Evolutionary conservation across 2,329 filamentous ascomycete genomes (phyloP).

Genomic region (Aspergillus sp.): DNA sequence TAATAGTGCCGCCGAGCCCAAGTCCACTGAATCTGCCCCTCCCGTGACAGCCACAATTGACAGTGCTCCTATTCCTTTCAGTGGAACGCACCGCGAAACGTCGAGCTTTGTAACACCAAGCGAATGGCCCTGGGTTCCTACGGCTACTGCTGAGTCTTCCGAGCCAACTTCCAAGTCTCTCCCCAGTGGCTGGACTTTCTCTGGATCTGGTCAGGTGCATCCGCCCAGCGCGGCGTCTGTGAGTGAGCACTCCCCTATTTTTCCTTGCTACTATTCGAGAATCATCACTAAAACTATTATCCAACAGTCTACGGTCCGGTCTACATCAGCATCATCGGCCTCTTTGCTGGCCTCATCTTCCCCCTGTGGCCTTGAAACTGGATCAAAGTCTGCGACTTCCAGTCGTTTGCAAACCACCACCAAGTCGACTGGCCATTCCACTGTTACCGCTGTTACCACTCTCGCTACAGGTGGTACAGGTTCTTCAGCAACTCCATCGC

Average conservation of each 20-base stretch:
- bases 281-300: slow-evolving; percentile 20
- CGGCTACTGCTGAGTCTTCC: slow-evolving; percentile 45
- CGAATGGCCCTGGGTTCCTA: slow-evolving; percentile 64
- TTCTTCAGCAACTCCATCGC: no score
- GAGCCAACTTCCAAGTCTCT: slow-evolving; percentile 49
- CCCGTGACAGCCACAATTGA: slow-evolving; percentile 58
- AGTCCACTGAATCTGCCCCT: slow-evolving; percentile 50
- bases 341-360: slow-evolving; percentile 43
- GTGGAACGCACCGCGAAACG: slow-evolving; percentile 43
- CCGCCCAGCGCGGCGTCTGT: slow-evolving; percentile 64
- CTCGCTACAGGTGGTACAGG: not conserved
- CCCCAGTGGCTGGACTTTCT: slow-evolving; percentile 77
- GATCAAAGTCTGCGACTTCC: slow-evolving; percentile 3
- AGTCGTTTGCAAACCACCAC: slow-evolving; percentile 3
- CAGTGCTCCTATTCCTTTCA: slow-evolving; percentile 63
- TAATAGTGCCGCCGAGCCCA: slow-evolving; percentile 43
- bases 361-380: slow-evolving; percentile 42
- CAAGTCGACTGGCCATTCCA: not conserved
- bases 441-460: slow-evolving; percentile 1
- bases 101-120: slow-evolving; percentile 53
- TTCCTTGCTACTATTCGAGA: slow-evolving; percentile 7
- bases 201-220: slow-evolving; percentile 71
- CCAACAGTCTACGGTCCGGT: slow-evolving; percentile 49
- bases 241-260: slow-evolving; percentile 50
- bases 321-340: slow-evolving; percentile 47